Evolutionary conservation across 2,329 filamentous ascomycete species (phyloP).

Genomic region (Aspergillus sp.): DNA sequence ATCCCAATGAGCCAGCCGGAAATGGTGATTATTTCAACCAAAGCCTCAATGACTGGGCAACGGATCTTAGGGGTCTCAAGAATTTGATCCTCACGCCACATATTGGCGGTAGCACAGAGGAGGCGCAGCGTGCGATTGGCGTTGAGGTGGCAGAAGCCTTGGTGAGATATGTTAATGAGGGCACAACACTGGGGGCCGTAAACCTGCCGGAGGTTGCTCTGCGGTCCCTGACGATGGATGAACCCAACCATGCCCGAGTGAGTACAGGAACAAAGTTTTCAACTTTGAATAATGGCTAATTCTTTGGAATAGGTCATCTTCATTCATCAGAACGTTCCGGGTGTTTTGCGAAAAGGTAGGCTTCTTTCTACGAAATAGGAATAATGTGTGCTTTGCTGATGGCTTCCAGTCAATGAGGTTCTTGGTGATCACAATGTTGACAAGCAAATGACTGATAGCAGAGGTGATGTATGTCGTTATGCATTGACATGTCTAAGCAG

Average conservation of each 20-base stretch:
- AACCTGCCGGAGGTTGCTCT: slow-evolving; percentile 95
- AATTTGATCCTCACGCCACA: slow-evolving; percentile 96
- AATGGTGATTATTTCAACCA: slow-evolving; percentile 95
- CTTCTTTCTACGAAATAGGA: neutral
- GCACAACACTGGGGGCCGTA: slow-evolving; percentile 84
- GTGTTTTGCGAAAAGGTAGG: slow-evolving; percentile 80
- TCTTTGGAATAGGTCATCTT: slow-evolving; percentile 71
- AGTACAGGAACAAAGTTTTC: slow-evolving; percentile 24
- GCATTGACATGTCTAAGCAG: neutral
- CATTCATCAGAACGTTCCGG: slow-evolving; percentile 94
- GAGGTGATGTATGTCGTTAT: slow-evolving; percentile 68
- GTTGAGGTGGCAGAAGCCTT: slow-evolving; percentile 87
- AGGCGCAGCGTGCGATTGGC: slow-evolving; percentile 94
- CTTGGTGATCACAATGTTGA: slow-evolving; percentile 95
- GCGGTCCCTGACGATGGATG: slow-evolving; percentile 84
- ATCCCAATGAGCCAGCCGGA: slow-evolving; percentile 86
- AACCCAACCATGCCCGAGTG: slow-evolving; percentile 83
- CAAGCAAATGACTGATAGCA: slow-evolving; percentile 96
- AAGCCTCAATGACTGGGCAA: slow-evolving; percentile 77
- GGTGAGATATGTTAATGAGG: slow-evolving; percentile 93
- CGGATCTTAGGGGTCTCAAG: slow-evolving; percentile 79
- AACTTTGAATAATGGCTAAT: neutral
- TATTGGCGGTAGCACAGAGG: slow-evolving; percentile 96
- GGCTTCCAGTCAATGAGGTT: slow-evolving; percentile 77
- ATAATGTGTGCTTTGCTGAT: slow-evolving; percentile 17